Conservation (phyloP, 176 grass and related monocot species). For the Cocos nucifera region DNA sequence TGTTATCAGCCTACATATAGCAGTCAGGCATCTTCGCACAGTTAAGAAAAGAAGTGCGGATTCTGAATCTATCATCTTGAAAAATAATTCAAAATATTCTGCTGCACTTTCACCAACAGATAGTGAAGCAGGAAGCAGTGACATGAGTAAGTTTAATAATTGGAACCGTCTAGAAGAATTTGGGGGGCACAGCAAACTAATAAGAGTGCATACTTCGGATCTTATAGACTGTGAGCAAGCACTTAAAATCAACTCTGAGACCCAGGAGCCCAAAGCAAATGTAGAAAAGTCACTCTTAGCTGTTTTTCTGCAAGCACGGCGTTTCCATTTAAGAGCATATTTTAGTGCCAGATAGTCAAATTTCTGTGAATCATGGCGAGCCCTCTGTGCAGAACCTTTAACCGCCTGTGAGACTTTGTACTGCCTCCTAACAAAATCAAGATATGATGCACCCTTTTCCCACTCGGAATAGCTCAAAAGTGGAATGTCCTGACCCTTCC, state of each 20-base stretch:
- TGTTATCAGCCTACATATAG: slow-evolving; percentile 73
- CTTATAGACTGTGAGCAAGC: slow-evolving; percentile 98
- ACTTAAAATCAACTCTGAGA: slow-evolving; percentile 95
- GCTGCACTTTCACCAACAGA: slow-evolving; percentile 75
- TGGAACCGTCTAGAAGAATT: slow-evolving; percentile 76
- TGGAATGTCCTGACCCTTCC: slow-evolving; percentile 58
- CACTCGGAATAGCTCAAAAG: slow-evolving; percentile 93
- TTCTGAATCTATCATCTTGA: slow-evolving; percentile 75
- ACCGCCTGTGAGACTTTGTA: slow-evolving; percentile 74
- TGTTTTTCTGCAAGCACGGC: slow-evolving; percentile 54
- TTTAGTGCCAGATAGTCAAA: slow-evolving; percentile 70
- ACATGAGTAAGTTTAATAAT: slow-evolving; percentile 88
- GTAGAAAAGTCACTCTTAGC: slow-evolving; percentile 83
- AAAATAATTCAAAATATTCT: slow-evolving; percentile 94
- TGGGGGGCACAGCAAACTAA: slow-evolving; percentile 76
- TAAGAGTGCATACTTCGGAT: slow-evolving; percentile 82
- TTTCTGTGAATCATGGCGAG: slow-evolving; percentile 52
- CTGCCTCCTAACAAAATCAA: slow-evolving; percentile 93
- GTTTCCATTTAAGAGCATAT: slow-evolving; percentile 94
- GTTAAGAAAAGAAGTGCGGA: slow-evolving; percentile 78
- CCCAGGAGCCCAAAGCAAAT: slow-evolving; percentile 88
- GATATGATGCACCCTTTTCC: slow-evolving; percentile 92
- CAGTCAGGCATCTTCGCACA: slow-evolving; percentile 63
- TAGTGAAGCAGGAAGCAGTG: slow-evolving; percentile 67
- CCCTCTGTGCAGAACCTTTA: slow-evolving; percentile 46